Percentiles rank a stretch among this genome's conserved stretches.
phyloP scores from a whole-genome alignment of 179 eudicot genomes.

The Corrigiola litoralis region DNA sequence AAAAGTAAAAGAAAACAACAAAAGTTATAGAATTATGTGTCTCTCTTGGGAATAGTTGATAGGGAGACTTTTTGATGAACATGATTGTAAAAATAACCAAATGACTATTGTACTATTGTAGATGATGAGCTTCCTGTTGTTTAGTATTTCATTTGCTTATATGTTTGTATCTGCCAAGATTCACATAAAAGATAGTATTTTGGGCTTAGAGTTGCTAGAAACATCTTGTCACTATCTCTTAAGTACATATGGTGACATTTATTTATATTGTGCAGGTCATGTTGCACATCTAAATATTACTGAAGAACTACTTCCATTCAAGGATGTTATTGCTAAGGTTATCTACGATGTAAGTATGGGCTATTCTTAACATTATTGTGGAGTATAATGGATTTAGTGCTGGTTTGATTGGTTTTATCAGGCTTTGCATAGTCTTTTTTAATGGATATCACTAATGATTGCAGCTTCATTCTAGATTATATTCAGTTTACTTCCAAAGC shows the following conservation, averaged over 20 bases:
- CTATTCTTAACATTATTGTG: constrained; percentile 2
- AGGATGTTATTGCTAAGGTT: constrained; percentile 85
- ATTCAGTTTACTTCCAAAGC: not conserved
- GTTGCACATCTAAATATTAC: constrained; percentile 90
- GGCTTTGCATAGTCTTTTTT: not conserved
- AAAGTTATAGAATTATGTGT: not conserved
- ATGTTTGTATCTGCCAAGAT: not conserved
- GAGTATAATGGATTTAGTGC: not conserved
- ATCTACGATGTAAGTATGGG: constrained; percentile 83
- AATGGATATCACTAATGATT: not conserved
- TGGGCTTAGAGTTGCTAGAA: not conserved
- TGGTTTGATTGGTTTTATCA: not conserved
- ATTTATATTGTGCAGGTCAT: constrained; percentile 67
- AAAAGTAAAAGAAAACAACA: not conserved
- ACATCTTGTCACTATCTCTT: not conserved
- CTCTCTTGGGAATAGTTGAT: not conserved
- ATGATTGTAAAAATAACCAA: not conserved
- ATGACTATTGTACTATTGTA: not conserved
- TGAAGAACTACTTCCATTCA: constrained; percentile 80
- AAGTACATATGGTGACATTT: constrained; percentile 22
- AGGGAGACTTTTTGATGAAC: not conserved
- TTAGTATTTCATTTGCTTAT: not conserved
- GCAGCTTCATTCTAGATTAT: not conserved
- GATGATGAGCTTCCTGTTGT: not conserved
- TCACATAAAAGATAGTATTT: not conserved